phyloP scores from a whole-genome alignment of 495 filamentous ascomycete species.

The Annulohypoxylon nitens region DNA sequence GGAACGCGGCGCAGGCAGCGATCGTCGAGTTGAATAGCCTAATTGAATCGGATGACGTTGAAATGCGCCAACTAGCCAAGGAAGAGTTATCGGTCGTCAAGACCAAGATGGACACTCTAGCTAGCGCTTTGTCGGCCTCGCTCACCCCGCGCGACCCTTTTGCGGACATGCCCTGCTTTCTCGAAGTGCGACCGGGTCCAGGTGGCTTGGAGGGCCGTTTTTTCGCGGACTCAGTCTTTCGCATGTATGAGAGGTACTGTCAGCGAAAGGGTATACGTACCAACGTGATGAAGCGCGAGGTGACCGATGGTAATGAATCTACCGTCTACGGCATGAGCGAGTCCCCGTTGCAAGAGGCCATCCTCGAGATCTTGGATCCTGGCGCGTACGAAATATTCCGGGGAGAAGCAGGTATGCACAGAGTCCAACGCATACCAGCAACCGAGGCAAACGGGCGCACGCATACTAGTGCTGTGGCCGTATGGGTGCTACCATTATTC shows the following conservation, averaged over 20 bases:
- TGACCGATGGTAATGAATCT: conserved; percentile 67
- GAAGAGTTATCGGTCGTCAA: conserved; percentile 80
- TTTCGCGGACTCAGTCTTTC: conserved; percentile 86
- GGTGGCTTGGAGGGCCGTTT: conserved; percentile 91
- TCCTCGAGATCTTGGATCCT: conserved; percentile 82
- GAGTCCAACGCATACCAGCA: conserved; percentile 91
- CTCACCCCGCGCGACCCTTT: conserved; percentile 93
- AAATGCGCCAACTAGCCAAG: conserved; percentile 74
- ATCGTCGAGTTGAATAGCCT: conserved; percentile 66
- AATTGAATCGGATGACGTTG: conserved; percentile 63
- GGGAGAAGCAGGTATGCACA: conserved; percentile 92
- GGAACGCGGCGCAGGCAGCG: conserved; percentile 69
- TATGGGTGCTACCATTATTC: conserved; percentile 91
- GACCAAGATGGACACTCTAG: conserved; percentile 68
- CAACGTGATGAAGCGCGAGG: conserved; percentile 66
- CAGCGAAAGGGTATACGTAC: conserved; percentile 63
- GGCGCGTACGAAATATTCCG: conserved; percentile 85
- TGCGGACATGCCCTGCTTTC: conserved; percentile 87
- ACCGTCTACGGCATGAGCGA: conserved; percentile 69
- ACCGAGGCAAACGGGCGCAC: conserved; percentile 92
- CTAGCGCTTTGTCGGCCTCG: conserved; percentile 73
- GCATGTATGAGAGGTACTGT: conserved; percentile 91
- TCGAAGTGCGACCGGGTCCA: conserved; percentile 94
- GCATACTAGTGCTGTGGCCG: conserved; percentile 91
- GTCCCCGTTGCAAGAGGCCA: conserved; percentile 79